phyloP scores from a whole-genome alignment of 805 yeast genomes.

The Kodamaea laetipori region DNA sequence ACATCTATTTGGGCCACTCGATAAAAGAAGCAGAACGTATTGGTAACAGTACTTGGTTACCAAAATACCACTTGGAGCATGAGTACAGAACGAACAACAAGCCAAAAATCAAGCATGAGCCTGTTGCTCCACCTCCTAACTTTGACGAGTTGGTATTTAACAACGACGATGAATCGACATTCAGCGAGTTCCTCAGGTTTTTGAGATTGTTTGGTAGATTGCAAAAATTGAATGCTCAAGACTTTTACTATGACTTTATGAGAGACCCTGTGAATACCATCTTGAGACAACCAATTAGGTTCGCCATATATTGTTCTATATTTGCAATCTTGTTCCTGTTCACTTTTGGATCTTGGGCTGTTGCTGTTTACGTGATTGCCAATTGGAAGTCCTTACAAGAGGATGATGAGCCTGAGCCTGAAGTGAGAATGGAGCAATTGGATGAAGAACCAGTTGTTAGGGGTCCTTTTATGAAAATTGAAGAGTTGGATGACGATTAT shows the following conservation, averaged over 20 bases:
- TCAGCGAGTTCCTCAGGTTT: conserved; percentile 21
- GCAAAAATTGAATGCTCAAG: conserved; percentile 29
- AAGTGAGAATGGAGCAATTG: too few species aligned
- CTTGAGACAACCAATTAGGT: conserved; percentile 50
- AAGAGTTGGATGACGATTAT: conserved; percentile 2
- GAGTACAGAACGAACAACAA: conserved; percentile 40
- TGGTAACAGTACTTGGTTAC: conserved; percentile 73
- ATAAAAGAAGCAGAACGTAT: conserved; percentile 80
- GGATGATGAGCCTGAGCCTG: conserved; percentile 1
- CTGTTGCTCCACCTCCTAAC: conserved; percentile 46
- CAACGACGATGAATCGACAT: conserved; percentile 13
- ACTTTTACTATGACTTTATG: conserved; percentile 41
- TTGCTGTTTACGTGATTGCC: conserved; percentile 28
- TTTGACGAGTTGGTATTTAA: conserved; percentile 38
- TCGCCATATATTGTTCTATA: conserved; percentile 47
- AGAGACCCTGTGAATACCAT: conserved; percentile 49
- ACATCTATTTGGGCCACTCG: conserved; percentile 83
- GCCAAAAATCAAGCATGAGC: conserved; percentile 44
- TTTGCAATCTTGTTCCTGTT: conserved; percentile 44
- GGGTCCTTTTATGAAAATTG: conserved; percentile 4
- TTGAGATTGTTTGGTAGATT: conserved; percentile 20
- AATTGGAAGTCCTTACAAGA: conserved; percentile 18
- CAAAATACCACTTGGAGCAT: conserved; percentile 56
- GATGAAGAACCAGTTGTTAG: neutral
- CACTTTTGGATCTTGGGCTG: conserved; percentile 45